These are phyloP conservation scores for Hibiscus mutabilis DNA, from an alignment of 345 rosid species.

Conservation along the genomic window DNA sequence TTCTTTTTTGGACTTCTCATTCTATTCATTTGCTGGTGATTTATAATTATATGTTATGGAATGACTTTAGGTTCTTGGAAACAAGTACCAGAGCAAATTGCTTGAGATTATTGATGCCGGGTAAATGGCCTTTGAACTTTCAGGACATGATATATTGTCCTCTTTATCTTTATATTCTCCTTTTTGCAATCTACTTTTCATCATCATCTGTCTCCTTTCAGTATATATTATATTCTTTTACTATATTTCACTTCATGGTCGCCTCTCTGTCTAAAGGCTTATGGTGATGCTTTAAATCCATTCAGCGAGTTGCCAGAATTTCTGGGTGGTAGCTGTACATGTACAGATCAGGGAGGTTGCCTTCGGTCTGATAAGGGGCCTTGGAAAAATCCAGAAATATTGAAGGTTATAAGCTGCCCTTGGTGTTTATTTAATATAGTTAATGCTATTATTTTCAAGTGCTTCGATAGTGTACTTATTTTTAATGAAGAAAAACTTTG, in stretches of 20 bases:
- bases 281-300: neutral
- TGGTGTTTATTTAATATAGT: neutral
- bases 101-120: slow-evolving; percentile 84
- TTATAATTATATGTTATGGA: slow-evolving; percentile 11
- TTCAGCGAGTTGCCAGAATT: slow-evolving; percentile 90
- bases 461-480: neutral
- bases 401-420: slow-evolving; percentile 45
- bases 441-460: neutral
- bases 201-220: neutral
- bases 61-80: slow-evolving; percentile 76
- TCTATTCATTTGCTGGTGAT: neutral
- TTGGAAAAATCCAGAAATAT: slow-evolving; percentile 82
- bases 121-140: slow-evolving; percentile 28
- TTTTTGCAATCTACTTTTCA: neutral
- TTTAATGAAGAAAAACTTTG: neutral
- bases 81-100: slow-evolving; percentile 76
- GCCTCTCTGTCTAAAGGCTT: neutral
- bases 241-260: neutral
- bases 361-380: slow-evolving; percentile 97
- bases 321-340: slow-evolving; percentile 84
- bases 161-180: neutral
- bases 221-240: neutral
- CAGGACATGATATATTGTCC: neutral
- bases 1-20: neutral
- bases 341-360: slow-evolving; percentile 90